These are phyloP conservation scores for Agaricus subrufescens DNA, from an alignment of 768 basidiomycete species.

Conservation along the genomic window DNA sequence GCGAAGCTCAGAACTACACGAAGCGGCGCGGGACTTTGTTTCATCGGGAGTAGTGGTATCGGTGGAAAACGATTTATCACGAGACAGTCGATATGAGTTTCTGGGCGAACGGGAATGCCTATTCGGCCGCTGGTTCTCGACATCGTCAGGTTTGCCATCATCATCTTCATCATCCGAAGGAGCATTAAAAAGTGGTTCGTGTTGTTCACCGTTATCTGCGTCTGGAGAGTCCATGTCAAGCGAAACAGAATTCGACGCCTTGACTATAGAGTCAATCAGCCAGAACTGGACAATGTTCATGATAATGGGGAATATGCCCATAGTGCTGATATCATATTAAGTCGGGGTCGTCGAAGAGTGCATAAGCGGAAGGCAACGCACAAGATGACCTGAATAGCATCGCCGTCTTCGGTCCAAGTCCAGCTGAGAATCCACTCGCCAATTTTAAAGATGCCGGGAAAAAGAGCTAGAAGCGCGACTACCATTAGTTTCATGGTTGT, in stretches of 20 bases:
- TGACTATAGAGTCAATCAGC: slow-evolving; percentile 91
- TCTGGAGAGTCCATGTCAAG: slow-evolving; percentile 36
- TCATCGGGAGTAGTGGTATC: slow-evolving; percentile 28
- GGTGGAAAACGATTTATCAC: slow-evolving; percentile 22
- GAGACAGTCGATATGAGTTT: slow-evolving; percentile 13
- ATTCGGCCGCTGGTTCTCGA: slow-evolving; percentile 40
- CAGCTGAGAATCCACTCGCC: slow-evolving; percentile 88
- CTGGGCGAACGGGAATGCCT: slow-evolving; percentile 29
- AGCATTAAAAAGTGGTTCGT: slow-evolving; percentile 59
- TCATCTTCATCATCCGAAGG: slow-evolving; percentile 53
- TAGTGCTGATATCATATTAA: slow-evolving; percentile 46
- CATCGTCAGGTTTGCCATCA: slow-evolving; percentile 29
- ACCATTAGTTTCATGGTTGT: slow-evolving; percentile 90
- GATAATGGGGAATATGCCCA: slow-evolving; percentile 87
- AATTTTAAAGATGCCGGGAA: slow-evolving; percentile 66
- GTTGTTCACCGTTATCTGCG: slow-evolving; percentile 35
- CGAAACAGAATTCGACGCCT: slow-evolving; percentile 48
- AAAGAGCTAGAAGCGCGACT: slow-evolving; percentile 64
- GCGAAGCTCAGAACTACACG: slow-evolving; percentile 25
- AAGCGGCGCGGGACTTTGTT: slow-evolving; percentile 34
- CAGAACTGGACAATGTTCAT: slow-evolving; percentile 94
- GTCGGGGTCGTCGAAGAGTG: not conserved
- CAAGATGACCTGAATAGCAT: slow-evolving; percentile 76
- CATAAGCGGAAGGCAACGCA: slow-evolving; percentile 32
- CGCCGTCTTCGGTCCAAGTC: slow-evolving; percentile 58